Evolutionary conservation across 1,139 yeast genomes (phyloP), one percentile per base, ranked within the genome.

Genomic region (Debaryomyces nepalensis): DNA sequence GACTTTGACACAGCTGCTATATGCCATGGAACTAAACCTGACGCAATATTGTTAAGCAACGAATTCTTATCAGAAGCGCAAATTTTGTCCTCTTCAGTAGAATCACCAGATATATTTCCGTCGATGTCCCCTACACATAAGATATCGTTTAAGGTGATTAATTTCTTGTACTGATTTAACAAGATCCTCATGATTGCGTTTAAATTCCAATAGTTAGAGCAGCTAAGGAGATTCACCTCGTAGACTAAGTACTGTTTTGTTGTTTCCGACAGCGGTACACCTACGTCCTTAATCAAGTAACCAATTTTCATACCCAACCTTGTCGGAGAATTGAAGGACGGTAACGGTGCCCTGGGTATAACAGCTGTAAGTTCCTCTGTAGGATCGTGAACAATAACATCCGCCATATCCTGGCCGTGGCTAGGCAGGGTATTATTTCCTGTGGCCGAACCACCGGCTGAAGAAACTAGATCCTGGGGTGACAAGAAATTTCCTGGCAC

Each of bases 301-400:
- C 96, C 96, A 1, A 87, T 79, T 50, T 81, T 81, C 61, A 84
- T 77, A 1, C 90, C 86, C 40, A 84, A 67, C 39, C 90, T 67
- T n/a, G 83, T 81, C 5, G 87, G 86, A 10, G 87, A 83, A 52
- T 82, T 84, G 30, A 84, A 76, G 4, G 87, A 66, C 0, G 90
- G 87, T 26, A 83, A 73, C 0, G 89, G 76, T 8, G 75, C 68
- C 26, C 73, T 75, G 4, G 88, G 80, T 2, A 88, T 67, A 1
- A 86, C 58, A 0, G 90, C 95, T 51, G 78, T 77, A 0, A 86
- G 69, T 35, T 80, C 84, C 35, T 81, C 72, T n/a, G 70, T 61
- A 3, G 78, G 64, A 50, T 82, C 82, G 24, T 74, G 67, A 14
- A 82, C 50, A 16, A 68, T 62, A 40, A 64, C 55, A 47, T 79